These are phyloP conservation scores for Xylaria telfairii DNA, from an alignment of 495 filamentous ascomycete genomes.

Conservation along the genomic window DNA sequence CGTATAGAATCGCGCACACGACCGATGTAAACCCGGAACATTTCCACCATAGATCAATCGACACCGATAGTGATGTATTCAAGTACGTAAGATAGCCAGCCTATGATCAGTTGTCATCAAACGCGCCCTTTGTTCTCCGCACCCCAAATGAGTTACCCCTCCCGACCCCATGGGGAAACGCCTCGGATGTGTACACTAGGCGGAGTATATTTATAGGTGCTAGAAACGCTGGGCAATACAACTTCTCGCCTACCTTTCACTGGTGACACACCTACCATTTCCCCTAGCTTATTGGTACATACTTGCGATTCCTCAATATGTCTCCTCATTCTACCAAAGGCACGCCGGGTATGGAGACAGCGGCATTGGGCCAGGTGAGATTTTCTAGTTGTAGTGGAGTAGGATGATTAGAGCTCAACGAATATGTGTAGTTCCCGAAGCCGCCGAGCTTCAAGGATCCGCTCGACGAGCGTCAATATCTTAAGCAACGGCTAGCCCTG, in stretches of 20 bases:
- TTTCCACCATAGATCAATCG: background rate
- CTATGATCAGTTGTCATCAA: background rate
- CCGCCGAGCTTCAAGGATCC: slow-evolving; percentile 30
- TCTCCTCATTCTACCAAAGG: slow-evolving; percentile 25
- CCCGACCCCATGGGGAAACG: background rate
- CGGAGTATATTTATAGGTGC: slow-evolving; percentile 2
- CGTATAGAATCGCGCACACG: background rate
- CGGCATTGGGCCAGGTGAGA: slow-evolving; percentile 17
- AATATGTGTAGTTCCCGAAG: slow-evolving; percentile 17
- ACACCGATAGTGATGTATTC: background rate
- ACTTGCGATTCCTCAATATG: background rate
- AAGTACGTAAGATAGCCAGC: too few relatives aligned
- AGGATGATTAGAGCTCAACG: background rate
- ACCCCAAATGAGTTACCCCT: slow-evolving; percentile 3
- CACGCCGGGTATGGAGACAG: background rate
- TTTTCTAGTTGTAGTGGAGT: background rate
- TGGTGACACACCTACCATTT: background rate
- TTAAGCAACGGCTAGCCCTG: slow-evolving; percentile 31
- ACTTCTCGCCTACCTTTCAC: background rate
- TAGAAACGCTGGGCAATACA: background rate
- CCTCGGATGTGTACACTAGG: background rate
- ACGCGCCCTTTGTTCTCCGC: slow-evolving; percentile 16
- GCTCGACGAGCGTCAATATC: slow-evolving; percentile 31
- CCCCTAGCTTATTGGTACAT: background rate
- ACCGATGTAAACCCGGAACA: background rate